Evolutionary conservation across 495 filamentous ascomycete genomes (phyloP).

Genomic region (Aspergillus baeticus): DNA sequence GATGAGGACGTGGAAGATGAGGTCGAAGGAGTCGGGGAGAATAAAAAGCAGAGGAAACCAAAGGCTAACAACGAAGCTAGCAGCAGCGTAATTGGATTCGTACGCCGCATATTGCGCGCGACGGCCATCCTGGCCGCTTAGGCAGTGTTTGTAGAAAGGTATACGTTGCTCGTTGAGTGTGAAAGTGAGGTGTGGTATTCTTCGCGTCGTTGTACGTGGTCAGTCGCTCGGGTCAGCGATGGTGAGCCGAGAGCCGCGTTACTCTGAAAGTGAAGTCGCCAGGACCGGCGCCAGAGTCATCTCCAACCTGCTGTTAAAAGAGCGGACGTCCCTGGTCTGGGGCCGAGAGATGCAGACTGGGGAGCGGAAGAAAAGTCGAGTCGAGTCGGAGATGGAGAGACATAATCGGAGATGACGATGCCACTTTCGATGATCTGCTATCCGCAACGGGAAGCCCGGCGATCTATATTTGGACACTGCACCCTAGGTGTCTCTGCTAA

Average conservation of each 20-base stretch:
- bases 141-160: neutral
- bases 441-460: conserved; percentile 2
- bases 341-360: neutral
- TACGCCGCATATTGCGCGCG: conserved; percentile 61
- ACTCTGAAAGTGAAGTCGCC: neutral
- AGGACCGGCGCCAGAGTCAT: neutral
- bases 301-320: neutral
- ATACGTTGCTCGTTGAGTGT: neutral
- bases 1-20: conserved; percentile 29
- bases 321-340: neutral
- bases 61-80: conserved; percentile 59
- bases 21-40: conserved; percentile 46
- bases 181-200: neutral
- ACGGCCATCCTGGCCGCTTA: conserved; percentile 44
- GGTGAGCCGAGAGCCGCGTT: neutral
- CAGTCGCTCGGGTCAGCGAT: conserved; percentile 1
- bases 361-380: neutral
- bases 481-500: neutral
- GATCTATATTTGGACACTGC: neutral
- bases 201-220: conserved; percentile 7
- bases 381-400: no score
- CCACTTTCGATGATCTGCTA: neutral
- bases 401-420: neutral
- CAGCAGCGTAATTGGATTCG: conserved; percentile 64
- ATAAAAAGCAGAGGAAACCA: conserved; percentile 65